These are phyloP conservation scores for Microstroma glucosiphilum DNA, from an alignment of 1,284 basidiomycete genomes.

Conservation along the genomic window DNA sequence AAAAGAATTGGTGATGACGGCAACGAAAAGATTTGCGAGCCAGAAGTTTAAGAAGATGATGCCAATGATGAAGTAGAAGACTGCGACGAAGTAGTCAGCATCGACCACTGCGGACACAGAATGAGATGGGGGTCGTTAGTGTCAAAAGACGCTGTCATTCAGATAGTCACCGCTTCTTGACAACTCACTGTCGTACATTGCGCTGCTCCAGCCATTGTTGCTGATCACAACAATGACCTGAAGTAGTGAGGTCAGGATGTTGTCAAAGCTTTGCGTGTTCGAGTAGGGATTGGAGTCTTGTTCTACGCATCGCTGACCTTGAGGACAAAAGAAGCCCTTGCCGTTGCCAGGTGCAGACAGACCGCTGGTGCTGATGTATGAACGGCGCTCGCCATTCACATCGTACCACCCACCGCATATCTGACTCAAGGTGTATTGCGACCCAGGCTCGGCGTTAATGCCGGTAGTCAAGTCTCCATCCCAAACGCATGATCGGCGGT, in stretches of 20 bases:
- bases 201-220: constrained; percentile 52
- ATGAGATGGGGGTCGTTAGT: too few relatives aligned
- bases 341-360: constrained; percentile 15
- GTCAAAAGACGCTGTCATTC: too few relatives aligned
- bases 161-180: too few relatives aligned
- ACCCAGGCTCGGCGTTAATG: constrained; percentile 24
- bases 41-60: constrained; percentile 49
- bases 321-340: constrained; percentile 49
- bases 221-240: constrained; percentile 76
- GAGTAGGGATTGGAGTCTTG: constrained; percentile 61
- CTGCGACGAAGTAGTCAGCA: constrained; percentile 80
- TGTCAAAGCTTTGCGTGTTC: constrained; percentile 78
- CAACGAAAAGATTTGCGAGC: constrained; percentile 86
- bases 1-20: constrained; percentile 93
- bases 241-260: constrained; percentile 72
- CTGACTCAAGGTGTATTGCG: constrained; percentile 36
- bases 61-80: constrained; percentile 78
- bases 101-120: constrained; percentile 62
- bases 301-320: constrained; percentile 48
- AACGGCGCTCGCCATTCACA: constrained; percentile 16
- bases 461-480: constrained; percentile 22
- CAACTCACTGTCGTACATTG: constrained; percentile 66
- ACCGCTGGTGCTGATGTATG: constrained; percentile 21
- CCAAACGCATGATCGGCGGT: constrained; percentile 46
- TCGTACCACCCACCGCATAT: constrained; percentile 43